Percentiles rank a stretch among this genome's conserved stretches.
Evolutionary conservation across 306 rosid genomes (phyloP).

Genomic region (Erythrophleum fordii): DNA sequence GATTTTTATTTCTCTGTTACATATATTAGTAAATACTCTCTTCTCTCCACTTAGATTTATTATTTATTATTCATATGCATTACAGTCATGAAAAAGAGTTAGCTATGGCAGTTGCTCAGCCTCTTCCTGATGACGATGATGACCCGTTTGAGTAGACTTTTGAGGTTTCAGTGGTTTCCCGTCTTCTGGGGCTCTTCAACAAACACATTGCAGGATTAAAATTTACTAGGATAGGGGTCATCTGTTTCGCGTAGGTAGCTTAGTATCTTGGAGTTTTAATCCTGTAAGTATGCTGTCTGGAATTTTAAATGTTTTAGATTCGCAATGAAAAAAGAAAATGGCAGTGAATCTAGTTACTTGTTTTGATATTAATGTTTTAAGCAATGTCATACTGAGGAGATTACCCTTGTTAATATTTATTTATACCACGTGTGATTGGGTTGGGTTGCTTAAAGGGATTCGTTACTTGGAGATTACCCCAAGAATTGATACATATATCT

Average conservation of each 20-base stretch:
- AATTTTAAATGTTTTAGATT: not conserved
- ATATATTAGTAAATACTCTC: not conserved
- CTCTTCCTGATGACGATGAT: conserved; percentile 77
- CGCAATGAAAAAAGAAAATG: too few species aligned
- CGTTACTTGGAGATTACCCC: too few species aligned
- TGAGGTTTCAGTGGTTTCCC: not conserved
- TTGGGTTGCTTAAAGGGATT: too few species aligned
- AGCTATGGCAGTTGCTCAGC: conserved; percentile 56
- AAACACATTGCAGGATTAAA: conserved; percentile 18
- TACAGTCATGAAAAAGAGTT: conserved; percentile 72
- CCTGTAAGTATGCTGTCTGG: not conserved
- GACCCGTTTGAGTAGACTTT: conserved; percentile 49
- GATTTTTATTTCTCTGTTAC: not conserved
- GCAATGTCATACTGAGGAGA: too few species aligned
- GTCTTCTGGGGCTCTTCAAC: conserved; percentile 15
- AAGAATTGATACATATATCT: too few species aligned
- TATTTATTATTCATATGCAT: not conserved
- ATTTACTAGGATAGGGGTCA: not conserved
- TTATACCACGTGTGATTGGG: too few species aligned
- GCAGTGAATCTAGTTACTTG: not conserved
- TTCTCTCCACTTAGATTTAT: not conserved
- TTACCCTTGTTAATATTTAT: too few species aligned
- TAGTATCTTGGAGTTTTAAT: conserved; percentile 7
- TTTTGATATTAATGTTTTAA: too few species aligned
- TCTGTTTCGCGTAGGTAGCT: conserved; percentile 11